Base-by-base conservation (phyloP, 768 basidiomycete species). In the Pulveroboletus frians region DNA sequence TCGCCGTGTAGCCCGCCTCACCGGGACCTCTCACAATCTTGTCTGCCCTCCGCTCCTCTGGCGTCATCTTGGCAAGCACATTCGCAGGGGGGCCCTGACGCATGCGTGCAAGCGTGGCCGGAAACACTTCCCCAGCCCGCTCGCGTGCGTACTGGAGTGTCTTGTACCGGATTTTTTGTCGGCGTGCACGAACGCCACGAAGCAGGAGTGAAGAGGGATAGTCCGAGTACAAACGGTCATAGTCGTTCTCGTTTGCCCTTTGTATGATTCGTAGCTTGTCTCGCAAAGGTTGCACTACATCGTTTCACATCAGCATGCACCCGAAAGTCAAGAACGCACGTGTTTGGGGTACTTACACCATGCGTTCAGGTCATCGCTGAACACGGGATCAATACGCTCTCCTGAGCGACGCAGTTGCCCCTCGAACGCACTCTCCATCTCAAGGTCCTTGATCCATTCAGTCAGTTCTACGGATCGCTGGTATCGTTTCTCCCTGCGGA, bases 1-100 rank as follows among this genome's bases (percentile, higher is more conserved):
- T 58, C n/a, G 78, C 88, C 2, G 81, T 76, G 63, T 88, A 90
- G 13, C 89, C 89, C 0, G 77, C 85, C 63, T 84, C 80, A 46
- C 83, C 76, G 2, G 78, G 71, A 32, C 79, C 66, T 30, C 73
- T 62, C 43, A 73, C 71, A 5, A 84, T 66, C 52, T 65, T 69
- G 53, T 88, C 85, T 63, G 71, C 61, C 43, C 62, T 66, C 50
- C 71, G 73, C 50, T 76, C 65, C 54, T 73, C 59, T 2, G 72
- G 68, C 0, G 77, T 70, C 80, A 88, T 80, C 50, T 59, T 69
- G 18, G 62, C 65, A 3, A 81, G 69, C 3, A 85, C 54, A 54
- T 81, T 81, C 0, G 85, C 78, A 0, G 90, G 88, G 1, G 84
- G 84, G 0, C 81, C 77, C 54, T 78, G 66, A 8, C 73, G 65